These are phyloP conservation scores for Cryptococcus maquisensis DNA, from an alignment of 1,284 basidiomycete genomes.

Conservation along the genomic window DNA sequence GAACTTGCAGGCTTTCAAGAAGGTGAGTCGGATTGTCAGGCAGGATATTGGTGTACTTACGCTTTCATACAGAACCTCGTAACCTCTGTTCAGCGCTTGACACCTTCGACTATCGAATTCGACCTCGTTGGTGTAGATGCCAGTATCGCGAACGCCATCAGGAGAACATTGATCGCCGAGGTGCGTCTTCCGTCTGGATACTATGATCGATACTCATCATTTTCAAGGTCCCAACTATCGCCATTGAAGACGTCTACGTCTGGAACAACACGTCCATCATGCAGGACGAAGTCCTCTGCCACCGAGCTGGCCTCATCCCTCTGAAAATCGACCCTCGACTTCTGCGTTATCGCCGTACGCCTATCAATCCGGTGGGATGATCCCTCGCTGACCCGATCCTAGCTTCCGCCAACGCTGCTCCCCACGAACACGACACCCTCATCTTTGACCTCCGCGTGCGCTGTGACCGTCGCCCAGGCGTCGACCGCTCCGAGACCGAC, in stretches of 20 bases:
- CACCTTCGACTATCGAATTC: slow-evolving; percentile 81
- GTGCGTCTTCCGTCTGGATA: slow-evolving; percentile 50
- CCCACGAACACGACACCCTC: slow-evolving; percentile 87
- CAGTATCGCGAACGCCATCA: slow-evolving; percentile 89
- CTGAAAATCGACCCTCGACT: slow-evolving; percentile 76
- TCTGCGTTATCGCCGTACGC: slow-evolving; percentile 48
- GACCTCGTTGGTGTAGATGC: slow-evolving; percentile 96
- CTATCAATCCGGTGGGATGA: slow-evolving; percentile 45
- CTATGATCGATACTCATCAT: not conserved
- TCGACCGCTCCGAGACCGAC: slow-evolving; percentile 58
- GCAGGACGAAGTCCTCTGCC: slow-evolving; percentile 88
- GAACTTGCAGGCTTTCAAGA: slow-evolving; percentile 68
- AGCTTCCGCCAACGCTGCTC: slow-evolving; percentile 52
- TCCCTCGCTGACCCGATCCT: not conserved
- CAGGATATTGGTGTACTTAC: not conserved
- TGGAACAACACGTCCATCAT: slow-evolving; percentile 96
- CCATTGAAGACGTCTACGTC: slow-evolving; percentile 89
- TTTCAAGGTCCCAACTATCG: slow-evolving; percentile 76
- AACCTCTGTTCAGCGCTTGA: slow-evolving; percentile 71
- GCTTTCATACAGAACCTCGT: slow-evolving; percentile 60
- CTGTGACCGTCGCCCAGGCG: slow-evolving; percentile 62
- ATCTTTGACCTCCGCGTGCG: slow-evolving; percentile 75
- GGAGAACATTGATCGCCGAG: slow-evolving; percentile 90
- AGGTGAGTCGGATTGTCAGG: slow-evolving; percentile 54
- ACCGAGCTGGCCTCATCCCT: slow-evolving; percentile 85